Evolutionary conservation across 129 eudicot genomes (phyloP), one percentile per base, ranked within the genome.

Genomic region (Chrysanthemum lavandulifolium): DNA sequence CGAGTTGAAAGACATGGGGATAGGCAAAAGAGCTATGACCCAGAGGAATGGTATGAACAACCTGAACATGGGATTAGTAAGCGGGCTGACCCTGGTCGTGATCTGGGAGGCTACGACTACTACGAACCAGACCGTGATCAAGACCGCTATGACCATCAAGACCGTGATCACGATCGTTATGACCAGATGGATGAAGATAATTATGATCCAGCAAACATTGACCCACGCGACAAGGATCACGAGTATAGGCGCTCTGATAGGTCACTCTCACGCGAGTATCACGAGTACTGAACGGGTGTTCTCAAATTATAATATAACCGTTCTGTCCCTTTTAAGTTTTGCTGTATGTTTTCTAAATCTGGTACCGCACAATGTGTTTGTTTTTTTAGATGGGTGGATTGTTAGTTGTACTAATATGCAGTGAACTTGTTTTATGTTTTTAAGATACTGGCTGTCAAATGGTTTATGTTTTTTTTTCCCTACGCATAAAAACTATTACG

Each of bases 151-250:
- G 78, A 81, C 40, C 89, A 82, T 50, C 75, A 79, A 36, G 89
- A 82, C 16, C 85, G 85, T 70, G 89, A 80, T 63, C 81, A 73
- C 71, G 97, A 86, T 80, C 84, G 87, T 29, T 88, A 86, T 71
- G 91, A 89, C 67, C 84, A 80, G 72, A 87, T 86, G 91, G 98
- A 94, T 6, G 98, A 87, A 57, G 91, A 89, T 74, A 68, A 74
- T 54, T 85, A 78, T 84, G 96, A 82, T 48, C 80, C 79, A 33
- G 81, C 67, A n/a, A 78, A 80, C 65, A 48, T 82, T 52, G 89
- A 81, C 56, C 61, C 74, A 31, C 91, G 73, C 36, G 91, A 87
- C 13, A 84, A 82, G 81, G 95, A 82, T 16, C 85, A 78, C 54
- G 88, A 81, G 48, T 78, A 83, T 81, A 72, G 74, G 67, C 87